Percentiles rank a stretch among this genome's conserved stretches.
These are phyloP conservation scores for Berberis vulgaris DNA, from an alignment of 164 flowering plant species.

Conservation along the genomic window DNA sequence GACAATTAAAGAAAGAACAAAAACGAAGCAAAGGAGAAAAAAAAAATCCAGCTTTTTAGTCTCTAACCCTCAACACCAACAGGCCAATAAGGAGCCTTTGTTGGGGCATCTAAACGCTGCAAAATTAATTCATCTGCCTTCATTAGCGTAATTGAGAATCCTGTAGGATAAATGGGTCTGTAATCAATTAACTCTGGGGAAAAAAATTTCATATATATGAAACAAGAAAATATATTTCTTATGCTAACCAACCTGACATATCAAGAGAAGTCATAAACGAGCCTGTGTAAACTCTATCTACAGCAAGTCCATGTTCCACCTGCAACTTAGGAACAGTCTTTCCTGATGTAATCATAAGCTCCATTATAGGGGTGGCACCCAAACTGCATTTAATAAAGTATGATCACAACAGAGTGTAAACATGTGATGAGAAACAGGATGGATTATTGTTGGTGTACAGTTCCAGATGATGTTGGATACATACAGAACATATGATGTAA, in stretches of 20 bases:
- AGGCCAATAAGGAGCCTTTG: constrained; percentile 94
- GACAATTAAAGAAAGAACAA: too few relatives aligned
- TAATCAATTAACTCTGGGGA: too few relatives aligned
- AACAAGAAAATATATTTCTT: neutral
- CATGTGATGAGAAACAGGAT: neutral
- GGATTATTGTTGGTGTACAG: too few relatives aligned
- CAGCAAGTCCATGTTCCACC: constrained; percentile 92
- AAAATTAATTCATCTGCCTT: constrained; percentile 61
- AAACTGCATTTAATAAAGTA: constrained; percentile 33
- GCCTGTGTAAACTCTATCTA: constrained; percentile 91
- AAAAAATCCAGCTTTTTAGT: neutral
- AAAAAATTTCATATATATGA: neutral
- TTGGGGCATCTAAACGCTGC: constrained; percentile 79
- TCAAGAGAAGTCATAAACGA: constrained; percentile 97
- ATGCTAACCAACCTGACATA: constrained; percentile 69
- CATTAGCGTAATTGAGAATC: constrained; percentile 88
- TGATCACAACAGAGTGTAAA: neutral
- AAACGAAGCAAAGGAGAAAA: neutral
- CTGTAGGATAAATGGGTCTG: constrained; percentile 24
- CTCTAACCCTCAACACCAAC: constrained; percentile 76
- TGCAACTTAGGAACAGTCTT: constrained; percentile 81
- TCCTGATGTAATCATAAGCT: constrained; percentile 88
- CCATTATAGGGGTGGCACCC: constrained; percentile 87
- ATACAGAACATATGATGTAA: too few relatives aligned
- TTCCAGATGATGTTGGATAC: too few relatives aligned